Evolutionary conservation across 257 asterid genomes (phyloP), one percentile per base, ranked within the genome.

Genomic region (Lithospermum erythrorhizon): DNA sequence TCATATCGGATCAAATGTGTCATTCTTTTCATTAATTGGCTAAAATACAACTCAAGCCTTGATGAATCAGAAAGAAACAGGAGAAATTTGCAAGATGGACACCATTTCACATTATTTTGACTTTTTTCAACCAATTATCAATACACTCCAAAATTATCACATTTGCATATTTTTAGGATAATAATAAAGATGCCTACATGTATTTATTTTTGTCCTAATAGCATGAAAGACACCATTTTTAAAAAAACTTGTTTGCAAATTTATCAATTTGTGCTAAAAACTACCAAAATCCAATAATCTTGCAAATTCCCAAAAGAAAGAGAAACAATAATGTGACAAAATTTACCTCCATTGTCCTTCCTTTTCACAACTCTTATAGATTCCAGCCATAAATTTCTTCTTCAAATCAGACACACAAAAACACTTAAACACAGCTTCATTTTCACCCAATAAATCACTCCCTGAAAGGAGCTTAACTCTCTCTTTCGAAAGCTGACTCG

Each of bases 321-420:
- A 24, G 13, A 14, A 7, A 2, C 20, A 11, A 55, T n/a, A 30
- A 25, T n/a, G 49, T 4, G 18, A 41, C 16, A 41, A 41, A 11
- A 56, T 24, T 23, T 56, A 56, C 60, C 60, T 87, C 98, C 98
- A 90, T 58, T 80, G 94, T 37, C 85, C 91, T 66, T 90, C 87
- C 32, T 74, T 82, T n/a, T 87, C 83, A 55, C 75, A 82, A 68
- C 75, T 85, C 72, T 72, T 90, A 71, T 72, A 71, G 27, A 90
- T 72, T 3, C 94, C 90, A 32, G 91, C 83, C 80, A 85, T 66
- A 55, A 87, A 87, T 61, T 80, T 90, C 84, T 73, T 87, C 78
- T 85, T 90, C 91, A 90, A 81, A 70, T 90, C 94, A 9, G 89
- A 78, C 3, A 87, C 86, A 14, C 94, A 87, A 30, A 90, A 90